Evolutionary conservation across 1,284 basidiomycete genomes (phyloP).

Genomic region (Neonothopanus nambi): DNA sequence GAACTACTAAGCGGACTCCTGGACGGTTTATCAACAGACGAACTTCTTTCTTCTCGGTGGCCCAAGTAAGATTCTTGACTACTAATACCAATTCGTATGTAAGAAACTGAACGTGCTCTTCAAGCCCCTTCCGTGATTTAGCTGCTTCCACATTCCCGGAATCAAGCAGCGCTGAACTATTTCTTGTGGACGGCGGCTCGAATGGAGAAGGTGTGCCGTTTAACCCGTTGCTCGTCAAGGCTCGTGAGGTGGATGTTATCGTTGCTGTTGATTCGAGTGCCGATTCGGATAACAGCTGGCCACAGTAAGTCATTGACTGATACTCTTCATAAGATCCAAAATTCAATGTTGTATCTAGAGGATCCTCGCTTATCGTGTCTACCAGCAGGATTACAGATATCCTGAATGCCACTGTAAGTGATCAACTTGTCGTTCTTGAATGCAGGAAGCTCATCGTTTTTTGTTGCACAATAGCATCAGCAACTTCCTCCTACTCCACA

Average conservation of each 20-base stretch:
- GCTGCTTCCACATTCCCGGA: slow-evolving; percentile 37
- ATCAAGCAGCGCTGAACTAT: slow-evolving; percentile 33
- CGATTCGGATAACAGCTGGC: slow-evolving; percentile 27
- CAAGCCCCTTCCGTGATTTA: slow-evolving; percentile 46
- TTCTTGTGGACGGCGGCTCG: slow-evolving; percentile 42
- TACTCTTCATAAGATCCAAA: slow-evolving; percentile 27
- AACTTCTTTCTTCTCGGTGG: slow-evolving; percentile 20
- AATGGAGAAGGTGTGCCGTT: slow-evolving; percentile 49
- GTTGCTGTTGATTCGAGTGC: slow-evolving; percentile 47
- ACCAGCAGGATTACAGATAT: neutral
- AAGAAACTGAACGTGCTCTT: slow-evolving; percentile 27
- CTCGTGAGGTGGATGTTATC: slow-evolving; percentile 50
- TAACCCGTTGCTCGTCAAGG: slow-evolving; percentile 54
- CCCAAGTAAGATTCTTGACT: slow-evolving; percentile 25
- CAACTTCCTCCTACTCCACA: slow-evolving; percentile 43
- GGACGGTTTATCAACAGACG: neutral
- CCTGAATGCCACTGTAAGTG: neutral
- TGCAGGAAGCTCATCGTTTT: no score
- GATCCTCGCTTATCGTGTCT: slow-evolving; percentile 40
- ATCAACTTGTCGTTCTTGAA: no score
- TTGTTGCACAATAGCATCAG: slow-evolving; percentile 26
- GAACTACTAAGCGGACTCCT: neutral
- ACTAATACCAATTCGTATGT: slow-evolving; percentile 21
- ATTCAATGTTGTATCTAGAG: slow-evolving; percentile 36
- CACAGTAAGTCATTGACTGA: neutral